A percentile compares a stretch with the other conserved stretches of the same genome.
Evolutionary conservation across 176 grass and related monocot species (phyloP).

Genomic region (Carex kokanica): DNA sequence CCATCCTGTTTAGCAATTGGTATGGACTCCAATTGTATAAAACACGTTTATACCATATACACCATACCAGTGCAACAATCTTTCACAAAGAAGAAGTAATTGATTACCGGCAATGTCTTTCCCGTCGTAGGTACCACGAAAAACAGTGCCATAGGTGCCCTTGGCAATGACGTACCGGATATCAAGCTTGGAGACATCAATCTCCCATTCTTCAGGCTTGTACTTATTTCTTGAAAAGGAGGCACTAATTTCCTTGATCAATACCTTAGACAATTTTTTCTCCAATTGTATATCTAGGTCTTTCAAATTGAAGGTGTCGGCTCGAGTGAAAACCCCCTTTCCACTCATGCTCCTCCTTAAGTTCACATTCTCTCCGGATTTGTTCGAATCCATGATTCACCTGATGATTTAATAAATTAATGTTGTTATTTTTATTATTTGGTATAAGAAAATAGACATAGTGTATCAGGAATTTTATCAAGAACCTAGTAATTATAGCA

Average conservation of each 20-base stretch:
- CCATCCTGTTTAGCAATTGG: no score
- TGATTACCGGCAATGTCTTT: conserved; percentile 38
- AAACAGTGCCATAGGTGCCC: conserved; percentile 85
- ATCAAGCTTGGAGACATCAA: conserved; percentile 68
- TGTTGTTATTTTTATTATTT: no score
- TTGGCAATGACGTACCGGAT: conserved; percentile 60
- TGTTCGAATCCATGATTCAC: conserved; percentile 26
- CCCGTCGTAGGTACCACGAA: conserved; percentile 70
- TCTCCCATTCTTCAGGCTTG: conserved; percentile 68
- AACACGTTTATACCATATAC: no score
- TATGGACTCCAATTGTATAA: no score
- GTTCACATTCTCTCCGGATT: neutral
- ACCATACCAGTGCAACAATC: neutral
- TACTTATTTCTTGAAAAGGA: conserved; percentile 20
- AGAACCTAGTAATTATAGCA: no score
- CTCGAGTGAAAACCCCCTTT: conserved; percentile 56
- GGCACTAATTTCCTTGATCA: conserved; percentile 51
- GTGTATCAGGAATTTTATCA: no score
- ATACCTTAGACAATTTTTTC: conserved; percentile 63
- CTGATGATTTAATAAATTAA: neutral
- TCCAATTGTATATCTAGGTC: conserved; percentile 72
- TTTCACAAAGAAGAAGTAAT: neutral
- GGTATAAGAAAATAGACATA: no score
- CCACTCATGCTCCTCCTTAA: conserved; percentile 26
- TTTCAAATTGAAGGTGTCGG: conserved; percentile 66